These are phyloP conservation scores for Podospora pseudocomata DNA, from an alignment of 495 filamentous ascomycete species.

Conservation along the genomic window DNA sequence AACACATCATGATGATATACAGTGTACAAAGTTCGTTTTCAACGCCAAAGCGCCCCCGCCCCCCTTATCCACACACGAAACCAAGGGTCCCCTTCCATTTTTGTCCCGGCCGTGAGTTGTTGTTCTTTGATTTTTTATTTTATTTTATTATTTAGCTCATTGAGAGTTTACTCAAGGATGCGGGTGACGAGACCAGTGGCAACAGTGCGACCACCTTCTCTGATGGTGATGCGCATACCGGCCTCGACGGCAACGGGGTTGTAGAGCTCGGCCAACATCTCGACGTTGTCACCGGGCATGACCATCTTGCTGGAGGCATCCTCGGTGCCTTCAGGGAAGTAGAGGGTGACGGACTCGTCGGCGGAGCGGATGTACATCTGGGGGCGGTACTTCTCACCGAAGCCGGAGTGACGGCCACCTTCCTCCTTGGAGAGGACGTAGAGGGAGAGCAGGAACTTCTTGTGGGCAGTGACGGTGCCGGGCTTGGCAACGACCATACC, in stretches of 20 bases:
- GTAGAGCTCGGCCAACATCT: conserved; percentile 82
- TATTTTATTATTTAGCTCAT: neutral
- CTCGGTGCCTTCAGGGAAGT: conserved; percentile 74
- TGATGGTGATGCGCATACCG: conserved; percentile 92
- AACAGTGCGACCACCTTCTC: conserved; percentile 91
- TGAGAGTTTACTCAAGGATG: conserved; percentile 60
- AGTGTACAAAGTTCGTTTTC: conserved; percentile 19
- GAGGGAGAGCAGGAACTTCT: conserved; percentile 89
- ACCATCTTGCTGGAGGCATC: conserved; percentile 67
- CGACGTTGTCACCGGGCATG: conserved; percentile 97
- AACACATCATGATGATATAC: conserved; percentile 23
- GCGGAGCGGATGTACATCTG: conserved; percentile 94
- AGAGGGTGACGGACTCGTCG: conserved; percentile 78
- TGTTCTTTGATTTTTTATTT: conserved; percentile 9
- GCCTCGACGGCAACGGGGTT: conserved; percentile 79
- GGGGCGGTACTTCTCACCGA: conserved; percentile 88
- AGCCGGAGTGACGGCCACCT: conserved; percentile 91
- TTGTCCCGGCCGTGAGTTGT: neutral
- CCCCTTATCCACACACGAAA: neutral
- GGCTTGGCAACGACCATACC: conserved; percentile 90
- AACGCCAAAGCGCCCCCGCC: conserved; percentile 17
- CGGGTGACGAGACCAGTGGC: conserved; percentile 88
- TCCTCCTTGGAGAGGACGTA: conserved; percentile 98
- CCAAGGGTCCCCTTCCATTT: conserved; percentile 7
- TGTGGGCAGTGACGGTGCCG: conserved; percentile 71